Base-by-base conservation (phyloP, 2,329 filamentous ascomycete genomes). In the Coniochaeta hoffmannii region DNA sequence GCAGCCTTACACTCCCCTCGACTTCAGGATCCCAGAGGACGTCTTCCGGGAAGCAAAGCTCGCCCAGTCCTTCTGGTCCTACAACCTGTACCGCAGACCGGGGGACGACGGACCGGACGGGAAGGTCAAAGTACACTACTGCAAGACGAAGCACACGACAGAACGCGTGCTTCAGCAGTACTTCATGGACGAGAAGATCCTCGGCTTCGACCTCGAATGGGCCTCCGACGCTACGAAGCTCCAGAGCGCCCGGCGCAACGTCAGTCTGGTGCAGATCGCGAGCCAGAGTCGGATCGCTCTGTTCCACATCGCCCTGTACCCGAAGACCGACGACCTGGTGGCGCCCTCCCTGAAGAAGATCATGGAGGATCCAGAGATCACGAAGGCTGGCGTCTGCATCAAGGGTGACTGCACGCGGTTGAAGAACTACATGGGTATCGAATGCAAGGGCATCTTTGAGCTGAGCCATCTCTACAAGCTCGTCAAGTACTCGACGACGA, bases 201-300 rank as follows among this genome's bases (percentile, higher is more conserved):
- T 97, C n/a, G 92, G 92, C 0, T 90, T 97, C 58, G 92, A 97
- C 64, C 78, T 97, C 59, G 93, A 97, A 72, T 97, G 93, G 92
- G 77, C 83, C 53, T 60, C 75, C 1, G 73, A 79, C 6, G 76
- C 82, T 0, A 72, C 66, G 6, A 75, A 67, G 19, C 63, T 60
- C 8, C 67, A 76, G 2, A 75, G 77, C 3, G 71, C 85, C 4
- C 86, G 88, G 60, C 75, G 79, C 53, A 90, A 91, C 58, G 81
- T 95, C 7, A 92, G 89, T 0, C 71, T 97, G 35, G 86, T 97
- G 44, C 93, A 97, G 69, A 69, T 97, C 22, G 90, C 92, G 1
- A 88, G 84, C 57, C 81, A 88, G 44, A 82, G 86, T 58, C 86
- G 84, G 14, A 86, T 97, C 51, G 90, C 79, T 0, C 78, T 97